Conservation (phyloP, 208 protist species). For the Trypanosomatidae sp. region DNA sequence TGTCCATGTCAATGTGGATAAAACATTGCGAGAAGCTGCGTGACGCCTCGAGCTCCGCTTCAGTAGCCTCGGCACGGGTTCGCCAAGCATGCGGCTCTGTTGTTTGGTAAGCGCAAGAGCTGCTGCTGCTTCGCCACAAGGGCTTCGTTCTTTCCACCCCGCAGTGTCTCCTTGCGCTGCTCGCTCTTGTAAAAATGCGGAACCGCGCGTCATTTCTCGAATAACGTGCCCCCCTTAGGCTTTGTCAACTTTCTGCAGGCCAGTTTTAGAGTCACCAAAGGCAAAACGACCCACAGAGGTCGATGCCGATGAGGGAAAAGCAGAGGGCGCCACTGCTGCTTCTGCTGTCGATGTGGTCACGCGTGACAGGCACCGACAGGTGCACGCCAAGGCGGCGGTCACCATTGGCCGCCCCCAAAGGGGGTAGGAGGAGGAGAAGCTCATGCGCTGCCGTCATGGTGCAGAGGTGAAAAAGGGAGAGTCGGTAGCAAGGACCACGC, state of each 20-base stretch:
- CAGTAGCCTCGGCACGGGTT: slow-evolving; percentile 11
- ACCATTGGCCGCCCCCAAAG: not conserved
- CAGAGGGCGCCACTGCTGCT: not conserved
- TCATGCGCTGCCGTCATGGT: not conserved
- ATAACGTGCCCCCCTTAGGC: slow-evolving; percentile 53
- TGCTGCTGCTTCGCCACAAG: slow-evolving; percentile 23
- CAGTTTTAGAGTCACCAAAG: slow-evolving; percentile 54
- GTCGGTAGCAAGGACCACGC: not conserved
- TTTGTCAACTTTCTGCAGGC: slow-evolving; percentile 55
- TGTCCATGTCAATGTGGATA: slow-evolving; percentile 88
- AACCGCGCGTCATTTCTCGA: slow-evolving; percentile 33
- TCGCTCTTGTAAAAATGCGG: slow-evolving; percentile 59
- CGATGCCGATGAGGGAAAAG: not conserved
- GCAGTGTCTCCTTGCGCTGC: slow-evolving; percentile 29
- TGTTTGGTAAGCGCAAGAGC: slow-evolving; percentile 17
- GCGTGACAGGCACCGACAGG: not conserved
- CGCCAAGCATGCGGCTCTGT: slow-evolving; percentile 21
- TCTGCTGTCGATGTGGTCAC: not conserved
- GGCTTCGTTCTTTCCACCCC: slow-evolving; percentile 18
- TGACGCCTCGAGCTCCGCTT: slow-evolving; percentile 39
- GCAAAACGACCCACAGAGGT: slow-evolving; percentile 15
- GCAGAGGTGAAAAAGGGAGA: not conserved
- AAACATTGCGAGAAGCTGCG: slow-evolving; percentile 48
- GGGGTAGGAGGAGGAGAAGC: not conserved
- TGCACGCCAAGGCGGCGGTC: not conserved